A percentile compares a stretch with the other conserved stretches of the same genome.
Evolutionary conservation across 352 stramenopile species (phyloP).

Genomic region (Globisporangium echinulatum): DNA sequence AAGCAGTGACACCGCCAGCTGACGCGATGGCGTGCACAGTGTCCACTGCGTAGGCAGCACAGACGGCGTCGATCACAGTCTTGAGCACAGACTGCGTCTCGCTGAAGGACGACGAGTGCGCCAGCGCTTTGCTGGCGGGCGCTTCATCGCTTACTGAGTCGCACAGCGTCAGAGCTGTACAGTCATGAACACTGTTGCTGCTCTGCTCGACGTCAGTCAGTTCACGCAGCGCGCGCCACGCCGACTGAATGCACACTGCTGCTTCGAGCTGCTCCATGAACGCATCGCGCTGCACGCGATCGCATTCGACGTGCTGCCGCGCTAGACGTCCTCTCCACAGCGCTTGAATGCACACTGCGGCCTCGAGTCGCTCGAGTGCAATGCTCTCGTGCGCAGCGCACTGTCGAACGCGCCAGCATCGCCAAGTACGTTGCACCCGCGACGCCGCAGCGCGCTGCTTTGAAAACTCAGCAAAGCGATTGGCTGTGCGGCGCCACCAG

Average conservation of each 20-base stretch:
- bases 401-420: background rate
- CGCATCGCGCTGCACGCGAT: constrained; percentile 18
- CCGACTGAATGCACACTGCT: constrained; percentile 37
- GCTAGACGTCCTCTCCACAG: constrained; percentile 25
- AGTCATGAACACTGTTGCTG: background rate
- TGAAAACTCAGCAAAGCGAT: background rate
- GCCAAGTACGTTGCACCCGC: background rate
- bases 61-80: no score
- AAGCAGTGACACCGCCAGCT: no score
- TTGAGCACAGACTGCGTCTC: no score
- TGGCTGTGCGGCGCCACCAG: constrained; percentile 34
- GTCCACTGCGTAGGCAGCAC: no score
- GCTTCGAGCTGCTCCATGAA: constrained; percentile 22
- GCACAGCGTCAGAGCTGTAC: constrained; percentile 1
- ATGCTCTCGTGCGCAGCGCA: background rate
- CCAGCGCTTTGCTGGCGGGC: no score
- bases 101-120: no score
- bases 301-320: constrained; percentile 13
- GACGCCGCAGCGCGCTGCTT: background rate
- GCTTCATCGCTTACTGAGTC: no score
- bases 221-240: constrained; percentile 17
- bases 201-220: no score
- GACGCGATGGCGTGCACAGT: no score
- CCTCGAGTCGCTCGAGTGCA: constrained; percentile 15
- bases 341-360: constrained; percentile 41